phyloP scores from a whole-genome alignment of 1,284 basidiomycete species.

The Pulveroboletus sp. region DNA sequence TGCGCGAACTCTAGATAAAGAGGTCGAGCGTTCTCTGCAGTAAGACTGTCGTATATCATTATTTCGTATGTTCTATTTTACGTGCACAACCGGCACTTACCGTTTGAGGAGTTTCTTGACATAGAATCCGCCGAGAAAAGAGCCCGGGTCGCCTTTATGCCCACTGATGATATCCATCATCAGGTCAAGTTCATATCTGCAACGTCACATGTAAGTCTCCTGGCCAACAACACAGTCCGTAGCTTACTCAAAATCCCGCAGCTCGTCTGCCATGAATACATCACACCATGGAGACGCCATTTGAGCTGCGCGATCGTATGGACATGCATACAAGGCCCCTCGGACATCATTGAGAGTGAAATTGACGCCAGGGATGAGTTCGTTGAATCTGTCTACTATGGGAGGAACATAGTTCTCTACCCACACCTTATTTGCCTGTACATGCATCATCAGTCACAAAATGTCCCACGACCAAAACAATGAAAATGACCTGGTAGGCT shows the following conservation, averaged over 20 bases:
- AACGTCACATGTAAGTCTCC: background rate
- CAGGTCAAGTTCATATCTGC: conserved; percentile 40
- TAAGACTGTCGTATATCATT: conserved; percentile 29
- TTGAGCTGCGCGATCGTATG: conserved; percentile 41
- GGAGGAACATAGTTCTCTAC: conserved; percentile 38
- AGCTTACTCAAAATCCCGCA: conserved; percentile 39
- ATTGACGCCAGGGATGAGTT: conserved; percentile 32
- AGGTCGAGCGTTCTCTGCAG: conserved; percentile 28
- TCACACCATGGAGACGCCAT: conserved; percentile 40
- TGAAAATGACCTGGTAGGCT: background rate
- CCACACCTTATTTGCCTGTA: conserved; percentile 35
- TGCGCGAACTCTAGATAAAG: conserved; percentile 48
- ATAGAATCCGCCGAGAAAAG: conserved; percentile 39
- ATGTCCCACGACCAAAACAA: too few species aligned
- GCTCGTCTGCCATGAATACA: conserved; percentile 37
- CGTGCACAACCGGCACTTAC: conserved; percentile 14
- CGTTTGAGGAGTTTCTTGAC: conserved; percentile 43
- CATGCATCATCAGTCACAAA: background rate
- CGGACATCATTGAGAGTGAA: conserved; percentile 34
- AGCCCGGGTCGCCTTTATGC: conserved; percentile 38
- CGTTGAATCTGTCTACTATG: conserved; percentile 38
- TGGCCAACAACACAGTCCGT: background rate
- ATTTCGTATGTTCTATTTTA: background rate
- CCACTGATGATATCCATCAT: conserved; percentile 41
- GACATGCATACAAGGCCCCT: conserved; percentile 46